Conservation (phyloP, 129 eudicot species). For the Flaveria trinervia region DNA sequence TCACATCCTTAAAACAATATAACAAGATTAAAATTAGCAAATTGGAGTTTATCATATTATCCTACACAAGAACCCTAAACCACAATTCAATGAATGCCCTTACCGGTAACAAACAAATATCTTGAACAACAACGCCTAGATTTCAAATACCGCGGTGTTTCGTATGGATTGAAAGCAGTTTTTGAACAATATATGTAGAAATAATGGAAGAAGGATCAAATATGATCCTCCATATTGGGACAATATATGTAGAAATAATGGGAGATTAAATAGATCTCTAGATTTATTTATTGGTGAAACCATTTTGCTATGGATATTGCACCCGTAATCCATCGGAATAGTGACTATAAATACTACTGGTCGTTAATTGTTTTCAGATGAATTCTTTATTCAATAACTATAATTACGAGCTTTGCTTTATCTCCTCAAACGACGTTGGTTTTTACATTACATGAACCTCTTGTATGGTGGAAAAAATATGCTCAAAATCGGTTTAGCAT, state of each 20-base stretch:
- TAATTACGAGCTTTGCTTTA: too few relatives aligned
- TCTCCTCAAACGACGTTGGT: too few relatives aligned
- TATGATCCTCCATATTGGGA: neutral
- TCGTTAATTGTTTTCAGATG: too few relatives aligned
- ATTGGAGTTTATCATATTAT: neutral
- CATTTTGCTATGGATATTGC: neutral
- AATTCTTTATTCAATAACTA: too few relatives aligned
- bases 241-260: neutral
- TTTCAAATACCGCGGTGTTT: neutral
- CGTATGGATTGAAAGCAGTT: constrained; percentile 9
- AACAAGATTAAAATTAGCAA: neutral
- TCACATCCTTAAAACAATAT: neutral
- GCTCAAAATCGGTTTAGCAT: too few relatives aligned
- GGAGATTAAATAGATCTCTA: constrained; percentile 2
- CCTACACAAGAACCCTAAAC: neutral
- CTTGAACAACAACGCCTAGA: constrained; percentile 17
- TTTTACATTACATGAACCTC: too few relatives aligned
- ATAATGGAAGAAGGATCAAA: constrained; percentile 1
- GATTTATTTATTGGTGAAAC: neutral
- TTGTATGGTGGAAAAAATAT: too few relatives aligned
- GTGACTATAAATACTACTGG: too few relatives aligned
- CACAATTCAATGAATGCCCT: neutral
- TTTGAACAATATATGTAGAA: constrained; percentile 4
- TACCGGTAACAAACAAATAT: constrained; percentile 20
- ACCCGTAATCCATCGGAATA: neutral